Evolutionary conservation across 768 basidiomycete genomes (phyloP).

Genomic region (Lactarius hengduanensis): DNA sequence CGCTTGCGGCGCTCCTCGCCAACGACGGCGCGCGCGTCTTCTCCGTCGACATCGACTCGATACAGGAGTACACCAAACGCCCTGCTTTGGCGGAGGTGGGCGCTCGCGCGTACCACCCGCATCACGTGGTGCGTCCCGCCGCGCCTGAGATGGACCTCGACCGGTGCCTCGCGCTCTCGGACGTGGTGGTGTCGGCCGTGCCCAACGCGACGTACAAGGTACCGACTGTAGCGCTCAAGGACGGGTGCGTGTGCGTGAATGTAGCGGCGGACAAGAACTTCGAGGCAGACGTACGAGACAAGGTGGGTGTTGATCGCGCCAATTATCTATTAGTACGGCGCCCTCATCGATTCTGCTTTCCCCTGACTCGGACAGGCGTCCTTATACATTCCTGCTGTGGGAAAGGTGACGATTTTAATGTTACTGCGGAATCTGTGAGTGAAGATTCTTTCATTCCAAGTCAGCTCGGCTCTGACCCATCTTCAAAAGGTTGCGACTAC

Average conservation of each 20-base stretch:
- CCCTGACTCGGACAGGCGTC: slow-evolving; percentile 59
- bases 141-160: slow-evolving; percentile 63
- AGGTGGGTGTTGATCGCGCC: slow-evolving; percentile 48
- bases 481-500: slow-evolving; percentile 14
- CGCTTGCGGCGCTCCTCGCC: slow-evolving; percentile 90
- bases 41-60: slow-evolving; percentile 92
- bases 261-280: slow-evolving; percentile 97
- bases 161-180: slow-evolving; percentile 80
- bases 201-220: slow-evolving; percentile 84
- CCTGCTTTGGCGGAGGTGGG: slow-evolving; percentile 43
- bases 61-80: slow-evolving; percentile 96
- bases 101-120: slow-evolving; percentile 69
- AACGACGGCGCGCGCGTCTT: slow-evolving; percentile 97
- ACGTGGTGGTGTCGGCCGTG: slow-evolving; percentile 94
- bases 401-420: slow-evolving; percentile 97
- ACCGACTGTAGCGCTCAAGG: slow-evolving; percentile 85
- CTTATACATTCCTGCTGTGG: slow-evolving; percentile 93
- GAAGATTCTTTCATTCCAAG: background rate
- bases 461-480: background rate
- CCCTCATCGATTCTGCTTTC: background rate
- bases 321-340: background rate
- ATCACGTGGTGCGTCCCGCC: slow-evolving; percentile 67
- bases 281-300: slow-evolving; percentile 86
- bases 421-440: slow-evolving; percentile 91
- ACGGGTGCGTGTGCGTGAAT: slow-evolving; percentile 91